Conservation (phyloP, 495 filamentous ascomycete genomes). For the Alectoria sarmentosa region DNA sequence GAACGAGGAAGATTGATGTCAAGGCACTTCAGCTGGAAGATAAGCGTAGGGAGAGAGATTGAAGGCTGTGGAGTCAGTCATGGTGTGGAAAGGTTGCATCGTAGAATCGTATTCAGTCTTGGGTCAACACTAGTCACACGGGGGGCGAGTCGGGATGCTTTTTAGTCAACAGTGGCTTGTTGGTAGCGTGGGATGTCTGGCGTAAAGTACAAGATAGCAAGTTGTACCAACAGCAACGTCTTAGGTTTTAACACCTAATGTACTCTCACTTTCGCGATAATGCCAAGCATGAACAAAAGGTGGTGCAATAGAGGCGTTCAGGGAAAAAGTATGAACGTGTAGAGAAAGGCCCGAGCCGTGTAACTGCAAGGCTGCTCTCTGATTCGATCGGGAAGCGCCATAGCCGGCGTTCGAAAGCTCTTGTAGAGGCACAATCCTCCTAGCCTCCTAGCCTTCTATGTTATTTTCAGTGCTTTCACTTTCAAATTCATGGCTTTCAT, state of each 20-base stretch:
- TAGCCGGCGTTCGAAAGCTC: no score
- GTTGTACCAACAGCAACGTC: neutral
- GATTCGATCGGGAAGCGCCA: constrained; percentile 10
- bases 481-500: no score
- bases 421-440: no score
- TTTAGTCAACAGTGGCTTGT: neutral
- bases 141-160: neutral
- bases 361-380: no score
- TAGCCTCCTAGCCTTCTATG: no score
- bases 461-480: no score
- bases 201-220: neutral
- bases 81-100: neutral
- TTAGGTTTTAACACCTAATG: neutral
- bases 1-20: neutral
- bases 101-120: neutral
- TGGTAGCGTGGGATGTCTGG: neutral
- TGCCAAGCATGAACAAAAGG: no score
- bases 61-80: neutral
- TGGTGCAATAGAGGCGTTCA: no score
- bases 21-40: no score
- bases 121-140: neutral
- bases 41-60: neutral
- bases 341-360: no score
- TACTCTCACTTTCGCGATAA: constrained; percentile 7
- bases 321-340: no score